Evolutionary conservation across 2,329 filamentous ascomycete genomes (phyloP).

Genomic region (Sclerotinia glacialis): DNA sequence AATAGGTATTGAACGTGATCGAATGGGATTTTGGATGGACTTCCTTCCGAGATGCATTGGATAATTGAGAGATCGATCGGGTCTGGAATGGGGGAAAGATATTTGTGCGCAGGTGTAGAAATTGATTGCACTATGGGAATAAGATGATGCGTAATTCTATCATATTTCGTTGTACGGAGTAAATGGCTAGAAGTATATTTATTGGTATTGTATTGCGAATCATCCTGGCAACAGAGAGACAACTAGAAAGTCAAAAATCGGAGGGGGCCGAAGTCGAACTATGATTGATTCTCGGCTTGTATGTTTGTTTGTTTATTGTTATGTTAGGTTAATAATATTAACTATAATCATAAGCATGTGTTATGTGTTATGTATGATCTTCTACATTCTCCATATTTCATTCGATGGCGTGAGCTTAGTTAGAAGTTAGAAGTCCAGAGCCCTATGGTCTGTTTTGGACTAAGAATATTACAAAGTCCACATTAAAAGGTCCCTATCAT

Average conservation of each 20-base stretch:
- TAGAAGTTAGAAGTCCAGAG: no score
- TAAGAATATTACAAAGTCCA: not conserved
- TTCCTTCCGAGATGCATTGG: conserved; percentile 5
- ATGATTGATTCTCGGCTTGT: no score
- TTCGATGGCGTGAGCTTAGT: conserved; percentile 18
- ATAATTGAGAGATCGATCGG: not conserved
- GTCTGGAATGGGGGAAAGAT: not conserved
- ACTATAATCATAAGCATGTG: not conserved
- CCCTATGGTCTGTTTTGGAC: conserved; percentile 1
- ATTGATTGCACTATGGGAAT: conserved; percentile 6
- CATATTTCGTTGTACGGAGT: not conserved
- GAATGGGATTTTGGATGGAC: not conserved
- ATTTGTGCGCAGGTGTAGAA: no score
- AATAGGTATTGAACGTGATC: conserved; percentile 1
- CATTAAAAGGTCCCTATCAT: not conserved
- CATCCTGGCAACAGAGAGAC: not conserved
- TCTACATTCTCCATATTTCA: conserved; percentile 17
- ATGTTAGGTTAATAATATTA: no score
- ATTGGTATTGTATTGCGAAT: conserved; percentile 17
- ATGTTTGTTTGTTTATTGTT: no score
- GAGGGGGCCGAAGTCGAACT: conserved; percentile 1
- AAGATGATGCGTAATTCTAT: not conserved
- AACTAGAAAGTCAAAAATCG: conserved; percentile 5
- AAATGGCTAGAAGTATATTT: not conserved
- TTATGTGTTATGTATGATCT: conserved; percentile 2